Evolutionary conservation across 2,329 filamentous ascomycete genomes (phyloP), one percentile per base, ranked within the genome.

Genomic region (Neocatenulostroma microsporum): DNA sequence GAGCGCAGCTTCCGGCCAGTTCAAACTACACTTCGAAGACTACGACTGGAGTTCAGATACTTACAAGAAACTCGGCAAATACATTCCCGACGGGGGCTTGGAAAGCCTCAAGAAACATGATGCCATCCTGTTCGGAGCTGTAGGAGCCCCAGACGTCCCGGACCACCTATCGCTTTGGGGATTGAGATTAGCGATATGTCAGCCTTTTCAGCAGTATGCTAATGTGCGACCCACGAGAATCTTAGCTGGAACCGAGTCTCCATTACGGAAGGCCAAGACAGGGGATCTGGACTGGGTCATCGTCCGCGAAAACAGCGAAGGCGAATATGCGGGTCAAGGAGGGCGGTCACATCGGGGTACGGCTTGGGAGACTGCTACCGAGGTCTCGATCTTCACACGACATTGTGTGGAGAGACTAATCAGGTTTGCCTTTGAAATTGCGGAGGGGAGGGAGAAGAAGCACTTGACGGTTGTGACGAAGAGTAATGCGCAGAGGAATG

Each of bases 31-130:
- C 9, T 83, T 82, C 51, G 69, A 68, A 27, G 62, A 77, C 46
- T 80, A 73, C 48, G 76, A 81, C 55, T 83, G 78, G 79, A 77
- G 73, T 46, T 80, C 76, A 0, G 73, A 78, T 12, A 76, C 69
- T 0, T 83, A 79, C 59, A 79, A 79, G 54, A 70, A 71, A 53
- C 78, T 71, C 0, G 80, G 80, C 2, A 69, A 73, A 46, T 83
- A 80, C 50, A 78, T 80, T 7, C 74, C 76, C 0, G 69, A 75
- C 15, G 74, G 70, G 21, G 76, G 74, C 1, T 62, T 79, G 1
- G 70, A 77, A 7, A 64, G 64, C 5, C 61, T 83, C 15, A 66
- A 66, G 45, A 66, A 64, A 36, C 77, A 79, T 46, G 74, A 83
- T 51, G 78, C 79, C 2, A 79, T 82, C 37, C 69, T 80, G 29